These are phyloP conservation scores for Pythium coloratum DNA, from an alignment of 352 stramenopile genomes.

Conservation along the genomic window DNA sequence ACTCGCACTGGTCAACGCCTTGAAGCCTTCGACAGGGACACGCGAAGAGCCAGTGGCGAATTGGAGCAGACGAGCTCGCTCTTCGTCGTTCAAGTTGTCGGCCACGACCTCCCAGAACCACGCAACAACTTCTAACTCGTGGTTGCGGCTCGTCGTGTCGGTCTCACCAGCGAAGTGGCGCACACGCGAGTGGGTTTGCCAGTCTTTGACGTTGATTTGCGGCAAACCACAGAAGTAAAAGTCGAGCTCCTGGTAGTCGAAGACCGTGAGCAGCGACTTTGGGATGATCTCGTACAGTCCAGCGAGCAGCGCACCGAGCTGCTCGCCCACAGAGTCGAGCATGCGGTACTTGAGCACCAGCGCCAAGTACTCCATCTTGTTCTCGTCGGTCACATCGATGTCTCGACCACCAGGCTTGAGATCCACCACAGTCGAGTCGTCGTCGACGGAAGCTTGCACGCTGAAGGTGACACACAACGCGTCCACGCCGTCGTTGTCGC, in stretches of 20 bases:
- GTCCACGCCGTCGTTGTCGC: constrained; percentile 56
- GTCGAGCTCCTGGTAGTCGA: constrained; percentile 84
- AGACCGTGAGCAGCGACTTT: constrained; percentile 56
- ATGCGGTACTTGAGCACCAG: constrained; percentile 74
- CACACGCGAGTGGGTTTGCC: constrained; percentile 55
- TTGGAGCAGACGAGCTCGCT: constrained; percentile 70
- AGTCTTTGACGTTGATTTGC: constrained; percentile 67
- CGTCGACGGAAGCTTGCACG: constrained; percentile 46
- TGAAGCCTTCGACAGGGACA: constrained; percentile 81
- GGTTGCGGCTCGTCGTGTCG: constrained; percentile 29
- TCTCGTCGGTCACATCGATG: constrained; percentile 95
- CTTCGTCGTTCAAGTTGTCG: constrained; percentile 50
- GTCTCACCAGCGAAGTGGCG: constrained; percentile 55
- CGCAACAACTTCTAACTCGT: constrained; percentile 48
- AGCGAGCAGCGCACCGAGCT: constrained; percentile 62
- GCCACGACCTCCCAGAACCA: constrained; percentile 79
- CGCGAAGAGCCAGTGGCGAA: constrained; percentile 79
- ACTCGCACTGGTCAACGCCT: constrained; percentile 72
- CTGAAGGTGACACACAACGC: constrained; percentile 70
- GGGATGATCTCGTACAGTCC: constrained; percentile 81
- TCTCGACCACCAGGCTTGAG: constrained; percentile 88
- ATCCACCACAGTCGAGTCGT: constrained; percentile 71
- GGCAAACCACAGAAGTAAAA: constrained; percentile 75
- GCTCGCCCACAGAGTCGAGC: constrained; percentile 67
- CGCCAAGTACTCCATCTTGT: constrained; percentile 92